Evolutionary conservation across 257 asterid genomes (phyloP), one percentile per base, ranked within the genome.

Genomic region (Striga asiatica): DNA sequence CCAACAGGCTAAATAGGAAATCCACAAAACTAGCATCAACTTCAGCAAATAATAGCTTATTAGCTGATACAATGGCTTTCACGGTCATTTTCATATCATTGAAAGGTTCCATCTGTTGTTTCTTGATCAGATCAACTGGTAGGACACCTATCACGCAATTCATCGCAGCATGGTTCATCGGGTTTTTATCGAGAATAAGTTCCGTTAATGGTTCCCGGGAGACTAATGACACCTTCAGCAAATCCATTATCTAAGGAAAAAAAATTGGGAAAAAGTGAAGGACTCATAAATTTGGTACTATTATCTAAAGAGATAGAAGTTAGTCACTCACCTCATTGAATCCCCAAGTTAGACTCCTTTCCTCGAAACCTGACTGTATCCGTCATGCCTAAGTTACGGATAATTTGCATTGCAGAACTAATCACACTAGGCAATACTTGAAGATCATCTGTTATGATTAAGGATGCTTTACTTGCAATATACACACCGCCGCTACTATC

Each of bases 371-470:
- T 54, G 5, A 18, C 12, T 0, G 18, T 17, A 14, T 58, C 50
- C 0, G 9, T 21, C 10, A 62, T 1, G 7, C 54, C 60, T 2
- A 64, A 23, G 31, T 14, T 5, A 2, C 7, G 3, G 14, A 70
- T 14, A 21, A 19, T 19, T 6, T 10, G 27, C 12, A 9, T 8
- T 1, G 14, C 11, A 0, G 14, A 6, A 8, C 27, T 37, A 0
- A 8, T 19, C 22, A 3, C 22, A 7, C 2, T 18, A 8, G 68
- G 37, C 12, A 29, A 2, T 31, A 52, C 42, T 1, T 5, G 34
- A 16, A 62, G 34, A 53, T 62, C 68, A 42, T 62, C 68, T 0
- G 47, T 12, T 54, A 62, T 27, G n/a, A 21, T n/a, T 18, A 62
- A 62, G 32, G 25, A 24, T 2, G 19, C 27, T 9, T 9, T 19